Conservation (phyloP, 495 filamentous ascomycete genomes). For the Lentithecium fluviatile region DNA sequence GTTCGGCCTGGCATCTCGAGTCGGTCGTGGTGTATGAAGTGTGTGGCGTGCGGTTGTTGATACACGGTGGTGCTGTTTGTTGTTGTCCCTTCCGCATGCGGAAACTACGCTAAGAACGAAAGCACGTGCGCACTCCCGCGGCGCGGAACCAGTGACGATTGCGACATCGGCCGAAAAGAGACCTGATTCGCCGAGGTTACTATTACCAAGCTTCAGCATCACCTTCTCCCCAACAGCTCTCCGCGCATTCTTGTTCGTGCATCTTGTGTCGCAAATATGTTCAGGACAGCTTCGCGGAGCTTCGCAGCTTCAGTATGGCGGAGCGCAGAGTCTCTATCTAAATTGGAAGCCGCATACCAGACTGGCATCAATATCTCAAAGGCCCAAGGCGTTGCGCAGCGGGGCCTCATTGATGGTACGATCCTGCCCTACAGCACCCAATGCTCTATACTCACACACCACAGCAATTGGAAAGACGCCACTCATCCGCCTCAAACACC, state of each 20-base stretch:
- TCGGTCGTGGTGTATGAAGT: background rate
- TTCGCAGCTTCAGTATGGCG: constrained; percentile 58
- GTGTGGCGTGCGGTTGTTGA: constrained; percentile 6
- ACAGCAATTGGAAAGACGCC: constrained; percentile 96
- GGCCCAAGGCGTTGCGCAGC: constrained; percentile 74
- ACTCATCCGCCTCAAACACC: constrained; percentile 79
- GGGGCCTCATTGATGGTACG: constrained; percentile 81
- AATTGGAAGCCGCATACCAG: constrained; percentile 18
- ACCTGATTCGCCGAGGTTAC: background rate
- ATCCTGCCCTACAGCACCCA: background rate
- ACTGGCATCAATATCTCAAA: constrained; percentile 52
- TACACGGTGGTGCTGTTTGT: constrained; percentile 11
- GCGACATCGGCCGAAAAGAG: constrained; percentile 15
- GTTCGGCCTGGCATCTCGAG: constrained; percentile 45
- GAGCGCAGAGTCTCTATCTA: constrained; percentile 42
- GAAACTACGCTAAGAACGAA: constrained; percentile 4
- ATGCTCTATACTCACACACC: constrained; percentile 1
- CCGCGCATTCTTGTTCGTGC: background rate
- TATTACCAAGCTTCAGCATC: background rate
- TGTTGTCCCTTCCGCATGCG: constrained; percentile 7
- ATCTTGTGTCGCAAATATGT: constrained; percentile 47
- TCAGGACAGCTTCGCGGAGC: constrained; percentile 55
- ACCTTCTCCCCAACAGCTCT: too few relatives aligned
- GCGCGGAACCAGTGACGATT: background rate
- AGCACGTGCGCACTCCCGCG: constrained; percentile 6